Conservation (phyloP, 2,329 filamentous ascomycete genomes). For the Calonectria henricotiae region DNA sequence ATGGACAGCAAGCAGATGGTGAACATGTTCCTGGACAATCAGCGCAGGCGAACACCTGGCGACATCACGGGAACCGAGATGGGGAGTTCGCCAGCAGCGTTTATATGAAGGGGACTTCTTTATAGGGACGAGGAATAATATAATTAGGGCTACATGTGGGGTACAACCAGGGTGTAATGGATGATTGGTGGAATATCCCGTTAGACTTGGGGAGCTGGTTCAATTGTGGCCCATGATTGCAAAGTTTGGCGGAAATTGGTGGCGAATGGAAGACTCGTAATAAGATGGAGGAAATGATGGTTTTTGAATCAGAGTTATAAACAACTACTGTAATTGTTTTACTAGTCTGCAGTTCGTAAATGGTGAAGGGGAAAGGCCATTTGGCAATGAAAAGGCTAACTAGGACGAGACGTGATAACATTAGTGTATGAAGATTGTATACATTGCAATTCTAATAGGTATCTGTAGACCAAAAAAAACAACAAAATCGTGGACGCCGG, state of each 20-base stretch:
- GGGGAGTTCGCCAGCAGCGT: constrained; percentile 54
- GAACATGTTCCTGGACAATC: constrained; percentile 69
- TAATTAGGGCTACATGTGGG: not conserved
- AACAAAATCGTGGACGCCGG: constrained; percentile 32
- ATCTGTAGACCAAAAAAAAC: constrained; percentile 31
- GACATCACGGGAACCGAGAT: constrained; percentile 49
- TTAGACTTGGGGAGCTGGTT: not conserved
- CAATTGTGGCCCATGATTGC: constrained; percentile 5
- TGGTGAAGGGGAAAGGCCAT: not conserved
- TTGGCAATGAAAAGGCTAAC: not conserved
- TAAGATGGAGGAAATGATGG: constrained; percentile 7
- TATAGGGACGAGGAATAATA: not conserved
- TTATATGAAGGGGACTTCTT: constrained; percentile 49
- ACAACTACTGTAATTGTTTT: not conserved
- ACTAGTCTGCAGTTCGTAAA: not conserved
- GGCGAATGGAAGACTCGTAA: not conserved
- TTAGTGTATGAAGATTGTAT: constrained; percentile 21
- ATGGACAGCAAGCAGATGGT: constrained; percentile 70
- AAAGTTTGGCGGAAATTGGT: not conserved
- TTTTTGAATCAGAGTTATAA: constrained; percentile 26
- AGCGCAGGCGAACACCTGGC: constrained; percentile 62
- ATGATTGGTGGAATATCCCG: not conserved
- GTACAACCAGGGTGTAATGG: constrained; percentile 6
- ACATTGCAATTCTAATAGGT: constrained; percentile 36
- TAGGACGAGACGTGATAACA: not conserved